Base-by-base conservation (phyloP, 2,329 filamentous ascomycete genomes). In the Aspergillus felis region DNA sequence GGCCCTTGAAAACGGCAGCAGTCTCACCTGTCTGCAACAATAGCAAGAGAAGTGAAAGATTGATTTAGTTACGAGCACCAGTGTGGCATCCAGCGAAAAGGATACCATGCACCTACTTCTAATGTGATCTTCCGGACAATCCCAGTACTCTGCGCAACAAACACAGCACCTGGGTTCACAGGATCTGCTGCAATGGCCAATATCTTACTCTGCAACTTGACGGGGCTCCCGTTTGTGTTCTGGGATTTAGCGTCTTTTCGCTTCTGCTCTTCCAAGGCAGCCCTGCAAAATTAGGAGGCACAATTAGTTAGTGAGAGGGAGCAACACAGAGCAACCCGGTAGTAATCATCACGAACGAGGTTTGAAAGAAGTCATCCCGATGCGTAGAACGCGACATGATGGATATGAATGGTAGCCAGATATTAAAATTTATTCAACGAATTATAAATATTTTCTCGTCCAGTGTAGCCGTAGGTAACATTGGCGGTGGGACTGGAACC, bases 291-390 rank as follows among this genome's bases (percentile, higher is more conserved):
- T 49, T 17, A 20, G 51, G 42, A 25, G 27, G 55, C 32, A 41
- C 41, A 20, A 53, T 65, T 53, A 64, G 63, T 65, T 53, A 64
- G 63, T 55, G 53, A 57, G 27, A 48, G 20, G 42, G 22, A 54
- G 46, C 27, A 38, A 53, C 48, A 49, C 35, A 54, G 14, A 38
- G 55, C 60, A 50, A 22, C 49, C 47, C 24, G 48, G 28, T 48
- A 38, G 48, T 35, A 42, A 44, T 50, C 49, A 28, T 47, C 41
- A 73, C 87, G 76, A 78, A 94, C 91, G 92, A 89, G 29, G 92
- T 95, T 75, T 97, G 90, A 71, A 97, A 97, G 79, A 95, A 97
- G 70, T 94, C 86, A 29, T 89, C 87, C 53, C 87, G 83, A 69
- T 96, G 85, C 52, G 84, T 82, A 28, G 89, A 89, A 61, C 85